Evolutionary conservation across 2,329 filamentous ascomycete species (phyloP).

Genomic region (Coleophoma eucalyptorum): DNA sequence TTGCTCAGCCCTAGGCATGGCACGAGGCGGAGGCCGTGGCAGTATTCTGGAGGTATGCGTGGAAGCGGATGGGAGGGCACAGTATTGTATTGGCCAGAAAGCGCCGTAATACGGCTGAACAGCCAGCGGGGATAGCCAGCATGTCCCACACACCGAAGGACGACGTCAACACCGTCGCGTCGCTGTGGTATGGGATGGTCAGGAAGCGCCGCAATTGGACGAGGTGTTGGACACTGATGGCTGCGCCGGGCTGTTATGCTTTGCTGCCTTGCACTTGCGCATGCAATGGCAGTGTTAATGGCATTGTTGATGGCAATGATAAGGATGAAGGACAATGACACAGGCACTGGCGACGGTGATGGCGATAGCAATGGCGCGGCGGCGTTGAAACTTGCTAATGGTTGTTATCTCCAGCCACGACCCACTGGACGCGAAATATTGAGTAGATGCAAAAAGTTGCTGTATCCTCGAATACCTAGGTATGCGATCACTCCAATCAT

Average conservation of each 20-base stretch:
- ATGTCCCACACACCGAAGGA: neutral
- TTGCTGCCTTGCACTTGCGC: neutral
- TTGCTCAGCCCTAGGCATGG: too few relatives aligned
- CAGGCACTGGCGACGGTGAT: too few relatives aligned
- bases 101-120: too few relatives aligned
- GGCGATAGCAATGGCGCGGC: too few relatives aligned
- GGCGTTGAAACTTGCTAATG: too few relatives aligned
- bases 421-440: too few relatives aligned
- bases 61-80: neutral
- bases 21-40: too few relatives aligned
- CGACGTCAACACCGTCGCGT: neutral
- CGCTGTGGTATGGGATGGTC: neutral
- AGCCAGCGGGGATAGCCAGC: too few relatives aligned
- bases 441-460: too few relatives aligned
- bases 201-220: neutral
- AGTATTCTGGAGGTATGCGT: neutral
- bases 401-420: too few relatives aligned
- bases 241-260: neutral
- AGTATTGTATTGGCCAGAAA: neutral
- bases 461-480: too few relatives aligned
- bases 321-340: neutral
- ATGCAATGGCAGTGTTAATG: neutral
- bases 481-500: too few relatives aligned
- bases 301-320: neutral
- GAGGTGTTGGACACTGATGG: neutral